Base-by-base conservation (phyloP, 495 filamentous ascomycete genomes). In the Penicillium fimorum region DNA sequence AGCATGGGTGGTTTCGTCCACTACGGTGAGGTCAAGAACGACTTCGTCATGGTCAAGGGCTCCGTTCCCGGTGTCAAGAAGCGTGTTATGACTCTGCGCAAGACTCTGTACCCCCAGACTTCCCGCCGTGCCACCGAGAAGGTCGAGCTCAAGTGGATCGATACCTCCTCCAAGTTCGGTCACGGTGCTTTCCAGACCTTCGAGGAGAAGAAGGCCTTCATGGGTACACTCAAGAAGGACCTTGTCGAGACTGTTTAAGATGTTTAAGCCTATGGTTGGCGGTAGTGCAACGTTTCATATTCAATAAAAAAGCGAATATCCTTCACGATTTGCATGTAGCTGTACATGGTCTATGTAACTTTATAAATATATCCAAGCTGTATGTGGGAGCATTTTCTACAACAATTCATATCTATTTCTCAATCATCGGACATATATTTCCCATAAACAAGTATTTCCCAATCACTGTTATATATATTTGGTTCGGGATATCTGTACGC, bases 111-210 rank as follows among this genome's bases (percentile, higher is more conserved):
- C 86, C 85, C 82, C 60, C 95, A 99, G 86, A 97, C 92, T 56
- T 95, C 86, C 70, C 82, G 95, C 70, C 89, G 88, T 75, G 89
- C 95, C 38, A 82, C 95, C 73, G 95, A 99, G 88, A 97, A 97
- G 88, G 87, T 97, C 71, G 92, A 97, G 59, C 88, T 99, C 79
- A 99, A 99, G 81, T 99, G 95, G 95, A 97, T 99, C 85, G 95
- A 99, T 71, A 99, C 95, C 63, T 96, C 92, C 45, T 96, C 91
- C 79, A 96, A 99, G 86, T 99, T 97, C 82, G 95, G 95, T 77
- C 95, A 99, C 82, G 95, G 95, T 86, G 94, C 90, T 73, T 99
- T 96, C 89, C 95, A 99, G 83, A 97, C 92, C 50, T 79, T 86
- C 70, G 88, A 88, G 72, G 95, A 99, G 88, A 99, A 99, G 91